These are phyloP conservation scores for Cicer judaicum DNA, from an alignment of 306 rosid species.

Conservation along the genomic window DNA sequence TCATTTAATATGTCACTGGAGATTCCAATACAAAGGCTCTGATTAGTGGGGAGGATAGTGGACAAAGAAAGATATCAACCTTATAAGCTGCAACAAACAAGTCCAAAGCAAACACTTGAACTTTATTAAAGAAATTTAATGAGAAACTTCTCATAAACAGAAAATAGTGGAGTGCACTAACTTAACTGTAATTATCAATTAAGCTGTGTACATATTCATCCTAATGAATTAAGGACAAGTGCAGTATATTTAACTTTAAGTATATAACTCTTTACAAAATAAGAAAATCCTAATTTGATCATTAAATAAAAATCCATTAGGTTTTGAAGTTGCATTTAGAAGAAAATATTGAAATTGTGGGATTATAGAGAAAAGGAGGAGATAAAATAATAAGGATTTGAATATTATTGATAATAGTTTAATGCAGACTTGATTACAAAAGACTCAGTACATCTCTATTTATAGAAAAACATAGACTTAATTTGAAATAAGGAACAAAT, in stretches of 20 bases:
- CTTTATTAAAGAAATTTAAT: constrained; percentile 12
- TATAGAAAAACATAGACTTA: too few species aligned
- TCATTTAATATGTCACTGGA: constrained; percentile 12
- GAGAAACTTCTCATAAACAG: constrained; percentile 11
- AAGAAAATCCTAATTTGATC: constrained; percentile 21
- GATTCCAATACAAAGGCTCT: constrained; percentile 1
- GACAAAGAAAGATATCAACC: constrained; percentile 7
- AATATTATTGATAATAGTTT: too few species aligned
- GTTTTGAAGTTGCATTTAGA: constrained; percentile 18
- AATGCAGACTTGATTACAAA: too few species aligned
- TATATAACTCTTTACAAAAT: constrained; percentile 35
- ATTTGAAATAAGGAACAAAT: too few species aligned
- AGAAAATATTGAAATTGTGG: not conserved
- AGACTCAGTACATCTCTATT: too few species aligned
- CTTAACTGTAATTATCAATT: not conserved
- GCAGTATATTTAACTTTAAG: constrained; percentile 11
- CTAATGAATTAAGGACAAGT: constrained; percentile 23
- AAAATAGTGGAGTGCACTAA: constrained; percentile 22
- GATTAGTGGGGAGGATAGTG: constrained; percentile 19
- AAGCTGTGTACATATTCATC: constrained; percentile 18
- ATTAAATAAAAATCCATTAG: constrained; percentile 26
- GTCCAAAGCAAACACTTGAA: constrained; percentile 27
- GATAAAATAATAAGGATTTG: too few species aligned
- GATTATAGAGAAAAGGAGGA: too few species aligned
- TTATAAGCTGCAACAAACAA: constrained; percentile 24